Conservation (phyloP, 352 stramenopile species). For the Globisporangium camurandrum region DNA sequence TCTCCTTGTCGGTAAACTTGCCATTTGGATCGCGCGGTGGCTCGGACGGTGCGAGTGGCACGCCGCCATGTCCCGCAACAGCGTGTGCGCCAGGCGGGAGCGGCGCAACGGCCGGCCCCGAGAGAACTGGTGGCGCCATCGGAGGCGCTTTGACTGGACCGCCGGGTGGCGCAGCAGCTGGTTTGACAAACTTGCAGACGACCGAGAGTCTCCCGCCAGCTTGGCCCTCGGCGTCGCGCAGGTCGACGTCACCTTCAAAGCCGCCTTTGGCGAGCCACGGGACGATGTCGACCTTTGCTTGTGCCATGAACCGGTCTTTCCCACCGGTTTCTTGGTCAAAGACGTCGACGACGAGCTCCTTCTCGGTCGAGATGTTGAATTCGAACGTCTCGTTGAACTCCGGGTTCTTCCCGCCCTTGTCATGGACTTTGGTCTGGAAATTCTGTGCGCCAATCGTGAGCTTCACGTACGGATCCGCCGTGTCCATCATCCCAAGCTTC, state of each 20-base stretch:
- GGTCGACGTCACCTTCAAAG: constrained; percentile 89
- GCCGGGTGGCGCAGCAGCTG: constrained; percentile 24
- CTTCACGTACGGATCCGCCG: constrained; percentile 91
- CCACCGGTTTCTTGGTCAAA: constrained; percentile 88
- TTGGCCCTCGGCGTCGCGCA: constrained; percentile 77
- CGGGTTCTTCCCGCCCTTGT: constrained; percentile 89
- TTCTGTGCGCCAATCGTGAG: constrained; percentile 84
- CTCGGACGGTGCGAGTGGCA: constrained; percentile 55
- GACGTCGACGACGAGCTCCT: constrained; percentile 89
- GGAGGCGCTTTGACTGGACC: constrained; percentile 40
- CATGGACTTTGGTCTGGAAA: constrained; percentile 75
- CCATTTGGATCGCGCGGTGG: constrained; percentile 87
- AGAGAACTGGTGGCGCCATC: constrained; percentile 54
- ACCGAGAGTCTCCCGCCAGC: constrained; percentile 83
- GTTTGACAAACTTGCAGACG: constrained; percentile 83
- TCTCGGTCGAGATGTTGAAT: constrained; percentile 94
- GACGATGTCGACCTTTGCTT: constrained; percentile 87
- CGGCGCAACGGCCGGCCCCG: constrained; percentile 50
- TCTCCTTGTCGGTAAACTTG: constrained; percentile 97
- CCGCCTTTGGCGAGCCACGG: constrained; percentile 89
- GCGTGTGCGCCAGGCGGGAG: constrained; percentile 48
- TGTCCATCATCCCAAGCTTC: constrained; percentile 90
- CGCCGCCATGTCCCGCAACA: constrained; percentile 37
- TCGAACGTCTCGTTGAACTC: constrained; percentile 93
- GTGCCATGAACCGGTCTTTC: constrained; percentile 92